Evolutionary conservation across 129 eudicot genomes (phyloP).

Genomic region (Pseudognaphalium luteoalbum): DNA sequence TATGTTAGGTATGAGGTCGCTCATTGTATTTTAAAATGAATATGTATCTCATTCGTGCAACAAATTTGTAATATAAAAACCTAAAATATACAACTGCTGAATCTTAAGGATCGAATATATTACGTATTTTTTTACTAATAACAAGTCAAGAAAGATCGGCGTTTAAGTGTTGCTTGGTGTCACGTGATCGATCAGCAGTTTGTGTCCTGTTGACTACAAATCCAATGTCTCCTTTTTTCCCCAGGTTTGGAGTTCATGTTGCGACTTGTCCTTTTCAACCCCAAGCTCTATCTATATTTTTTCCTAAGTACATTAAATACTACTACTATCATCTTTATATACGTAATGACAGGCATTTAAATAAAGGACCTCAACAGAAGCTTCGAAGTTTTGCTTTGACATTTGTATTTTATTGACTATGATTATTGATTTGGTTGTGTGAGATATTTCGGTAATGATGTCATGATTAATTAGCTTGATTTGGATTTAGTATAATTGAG

Average conservation of each 20-base stretch:
- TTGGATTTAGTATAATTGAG: no score
- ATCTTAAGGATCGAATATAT: not conserved
- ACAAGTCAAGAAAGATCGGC: conserved; percentile 32
- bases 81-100: not conserved
- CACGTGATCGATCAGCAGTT: conserved; percentile 27
- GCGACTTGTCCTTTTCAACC: conserved; percentile 17
- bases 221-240: not conserved
- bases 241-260: not conserved
- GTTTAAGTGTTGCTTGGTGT: conserved; percentile 2
- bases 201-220: conserved; percentile 23
- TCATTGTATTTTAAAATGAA: no score
- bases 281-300: not conserved
- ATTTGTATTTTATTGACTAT: not conserved
- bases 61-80: no score
- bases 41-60: no score
- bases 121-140: not conserved
- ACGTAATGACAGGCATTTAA: not conserved
- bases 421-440: conserved; percentile 42
- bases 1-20: no score
- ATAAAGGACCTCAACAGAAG: not conserved
- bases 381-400: not conserved
- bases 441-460: not conserved
- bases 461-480: no score
- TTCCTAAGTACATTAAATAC: not conserved
- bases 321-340: not conserved